Base-by-base conservation (phyloP, 257 asterid species). In the Scutellaria minor region DNA sequence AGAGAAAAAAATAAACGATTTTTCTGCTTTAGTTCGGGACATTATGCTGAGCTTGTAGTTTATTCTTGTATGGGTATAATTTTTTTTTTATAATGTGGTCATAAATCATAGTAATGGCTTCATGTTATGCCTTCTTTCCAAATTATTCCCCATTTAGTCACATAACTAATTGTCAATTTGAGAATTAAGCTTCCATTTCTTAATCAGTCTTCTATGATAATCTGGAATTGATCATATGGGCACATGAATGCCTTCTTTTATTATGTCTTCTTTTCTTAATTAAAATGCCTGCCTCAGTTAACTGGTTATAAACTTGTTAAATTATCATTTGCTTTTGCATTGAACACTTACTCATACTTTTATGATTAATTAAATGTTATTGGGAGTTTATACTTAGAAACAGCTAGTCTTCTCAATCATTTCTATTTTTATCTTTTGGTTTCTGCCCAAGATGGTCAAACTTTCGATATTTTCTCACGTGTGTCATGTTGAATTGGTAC, bases 261-360 rank as follows among this genome's bases (percentile, higher is more conserved):
- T 24, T 24, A 24, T 24, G 27, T 24, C 27, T 24, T 24, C 1
- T 24, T 24, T 24, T 24, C 2, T 24, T 24, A 24, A 24, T 24
- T 24, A 24, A 11, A 24, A 10, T 46, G 18, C 8, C 5, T 31
- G 37, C 37, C 15, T 13, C 50, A 15, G 2, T 61, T 46, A 1
- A 72, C 24, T 13, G n/a, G n/a, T 6, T 7, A 71, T 53, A 41
- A 60, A 59, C 41, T 31, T 50, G 31, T 47, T 65, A 24, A 24
- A 12, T 50, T 4, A 50, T 50, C 20, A 5, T 6, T 4, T 50
- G 22, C 55, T 9, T 24, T 52, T 11, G 5, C 9, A 15, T 10
- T 53, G 51, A 52, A 14, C 37, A n/a, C 57, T 12, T 27, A 31
- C 6, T 70, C 27, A 22, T 41, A 6, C 18, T 18, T 20, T 9